A percentile compares a stretch with the other conserved stretches of the same genome.
These are phyloP conservation scores for Candida sphagnicola DNA, from an alignment of 805 yeast genomes.

Conservation along the genomic window DNA sequence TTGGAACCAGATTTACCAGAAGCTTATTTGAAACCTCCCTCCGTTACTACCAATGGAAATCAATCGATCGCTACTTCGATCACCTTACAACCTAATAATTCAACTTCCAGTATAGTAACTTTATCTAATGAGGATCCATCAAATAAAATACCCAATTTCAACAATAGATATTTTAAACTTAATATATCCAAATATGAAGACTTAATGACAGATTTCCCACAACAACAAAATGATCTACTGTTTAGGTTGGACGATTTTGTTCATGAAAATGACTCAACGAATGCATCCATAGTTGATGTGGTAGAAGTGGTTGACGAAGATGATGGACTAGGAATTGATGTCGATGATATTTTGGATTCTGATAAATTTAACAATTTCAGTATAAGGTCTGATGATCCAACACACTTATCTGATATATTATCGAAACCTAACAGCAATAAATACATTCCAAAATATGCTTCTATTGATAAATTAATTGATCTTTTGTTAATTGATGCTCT, in stretches of 20 bases:
- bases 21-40: constrained; percentile 21
- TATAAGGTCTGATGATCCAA: constrained; percentile 10
- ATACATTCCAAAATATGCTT: constrained; percentile 46
- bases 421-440: constrained; percentile 4
- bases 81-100: constrained; percentile 23
- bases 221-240: constrained; percentile 24
- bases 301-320: constrained; percentile 31
- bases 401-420: background rate
- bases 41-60: background rate
- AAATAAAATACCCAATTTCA: constrained; percentile 30
- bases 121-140: constrained; percentile 13
- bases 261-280: constrained; percentile 20
- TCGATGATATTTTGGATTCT: constrained; percentile 38
- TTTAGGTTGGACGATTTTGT: constrained; percentile 36
- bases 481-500: constrained; percentile 67
- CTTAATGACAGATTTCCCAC: constrained; percentile 11
- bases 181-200: constrained; percentile 34
- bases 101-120: constrained; percentile 7
- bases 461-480: constrained; percentile 74
- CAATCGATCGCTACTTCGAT: constrained; percentile 7
- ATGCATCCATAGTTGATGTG: constrained; percentile 17
- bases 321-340: constrained; percentile 41
- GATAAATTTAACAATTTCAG: constrained; percentile 34
- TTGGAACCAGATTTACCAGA: constrained; percentile 59
- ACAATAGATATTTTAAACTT: constrained; percentile 31